Percentiles rank a stretch among this genome's conserved stretches.
Conservation (phyloP, 169 alveolate species). For the Eimeria zaria region DNA sequence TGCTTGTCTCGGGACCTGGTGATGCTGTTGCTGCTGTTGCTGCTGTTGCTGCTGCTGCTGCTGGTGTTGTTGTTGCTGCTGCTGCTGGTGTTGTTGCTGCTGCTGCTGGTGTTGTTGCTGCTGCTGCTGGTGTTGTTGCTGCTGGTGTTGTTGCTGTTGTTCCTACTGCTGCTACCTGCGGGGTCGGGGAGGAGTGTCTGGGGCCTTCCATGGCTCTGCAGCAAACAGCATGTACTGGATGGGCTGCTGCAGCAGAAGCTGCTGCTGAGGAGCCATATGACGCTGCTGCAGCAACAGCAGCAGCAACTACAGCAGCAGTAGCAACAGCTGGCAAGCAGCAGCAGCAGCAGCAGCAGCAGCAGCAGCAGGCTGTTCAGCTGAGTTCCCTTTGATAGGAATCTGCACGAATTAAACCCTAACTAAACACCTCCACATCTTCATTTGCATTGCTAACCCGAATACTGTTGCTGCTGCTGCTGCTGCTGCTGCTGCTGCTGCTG, state of each 20-base stretch:
- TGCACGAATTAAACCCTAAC: no score
- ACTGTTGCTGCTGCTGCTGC: constrained; percentile 3
- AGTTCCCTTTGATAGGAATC: not conserved
- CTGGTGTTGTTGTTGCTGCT: not conserved
- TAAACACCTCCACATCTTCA: no score
- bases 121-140: not conserved
- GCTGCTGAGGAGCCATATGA: constrained; percentile 8
- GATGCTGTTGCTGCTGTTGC: no score
- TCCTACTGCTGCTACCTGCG: constrained; percentile 17
- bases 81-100: not conserved
- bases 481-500: constrained; percentile 29
- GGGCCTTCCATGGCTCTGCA: constrained; percentile 26
- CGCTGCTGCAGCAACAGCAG: not conserved
- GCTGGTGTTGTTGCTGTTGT: constrained; percentile 13
- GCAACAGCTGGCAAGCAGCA: no score
- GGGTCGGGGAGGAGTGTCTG: not conserved
- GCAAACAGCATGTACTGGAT: not conserved
- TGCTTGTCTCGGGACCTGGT: no score
- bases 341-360: constrained; percentile 39
- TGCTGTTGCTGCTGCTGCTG: no score
- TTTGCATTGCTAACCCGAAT: not conserved
- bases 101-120: not conserved
- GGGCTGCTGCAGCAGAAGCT: not conserved
- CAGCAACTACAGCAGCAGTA: not conserved
- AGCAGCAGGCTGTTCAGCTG: not conserved